These are phyloP conservation scores for Penicillium parvum DNA, from an alignment of 495 filamentous ascomycete genomes.

Conservation along the genomic window DNA sequence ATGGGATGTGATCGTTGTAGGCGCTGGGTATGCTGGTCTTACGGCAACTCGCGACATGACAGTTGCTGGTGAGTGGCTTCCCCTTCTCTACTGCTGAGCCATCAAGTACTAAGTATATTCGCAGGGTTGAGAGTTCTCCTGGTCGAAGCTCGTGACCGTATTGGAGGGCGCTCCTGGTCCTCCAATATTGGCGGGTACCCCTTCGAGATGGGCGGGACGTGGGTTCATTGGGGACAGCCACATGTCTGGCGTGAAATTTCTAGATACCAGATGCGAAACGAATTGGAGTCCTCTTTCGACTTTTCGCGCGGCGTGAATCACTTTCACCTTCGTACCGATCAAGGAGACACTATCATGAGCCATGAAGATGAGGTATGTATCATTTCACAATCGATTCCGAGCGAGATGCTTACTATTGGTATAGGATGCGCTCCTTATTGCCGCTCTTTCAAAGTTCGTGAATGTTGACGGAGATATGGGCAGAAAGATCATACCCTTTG, in stretches of 20 bases:
- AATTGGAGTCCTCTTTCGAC: constrained; percentile 18
- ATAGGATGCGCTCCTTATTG: constrained; percentile 7
- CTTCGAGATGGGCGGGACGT: constrained; percentile 35
- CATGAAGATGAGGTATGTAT: constrained; percentile 19
- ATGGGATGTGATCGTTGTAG: constrained; percentile 24
- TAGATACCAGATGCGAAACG: constrained; percentile 16
- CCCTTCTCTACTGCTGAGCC: too few species aligned
- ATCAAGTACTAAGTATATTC: background rate
- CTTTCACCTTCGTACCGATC: constrained; percentile 16
- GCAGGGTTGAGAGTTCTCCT: constrained; percentile 26
- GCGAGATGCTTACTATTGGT: background rate
- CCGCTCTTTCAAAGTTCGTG: constrained; percentile 15
- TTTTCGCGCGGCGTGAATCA: constrained; percentile 18
- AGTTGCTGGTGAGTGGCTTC: constrained; percentile 4
- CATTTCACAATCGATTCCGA: too few species aligned
- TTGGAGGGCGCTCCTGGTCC: constrained; percentile 33
- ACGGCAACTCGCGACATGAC: constrained; percentile 21
- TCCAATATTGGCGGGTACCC: constrained; percentile 18
- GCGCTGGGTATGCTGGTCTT: constrained; percentile 25
- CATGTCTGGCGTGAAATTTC: constrained; percentile 23
- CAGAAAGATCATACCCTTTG: constrained; percentile 17
- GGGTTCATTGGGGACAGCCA: constrained; percentile 28
- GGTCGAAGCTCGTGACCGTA: constrained; percentile 33
- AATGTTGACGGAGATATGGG: constrained; percentile 23
- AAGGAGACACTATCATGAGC: constrained; percentile 10